Percentiles rank a stretch among this genome's conserved stretches.
phyloP scores from a whole-genome alignment of 75 land plant species.

The Gnetum montanum region DNA sequence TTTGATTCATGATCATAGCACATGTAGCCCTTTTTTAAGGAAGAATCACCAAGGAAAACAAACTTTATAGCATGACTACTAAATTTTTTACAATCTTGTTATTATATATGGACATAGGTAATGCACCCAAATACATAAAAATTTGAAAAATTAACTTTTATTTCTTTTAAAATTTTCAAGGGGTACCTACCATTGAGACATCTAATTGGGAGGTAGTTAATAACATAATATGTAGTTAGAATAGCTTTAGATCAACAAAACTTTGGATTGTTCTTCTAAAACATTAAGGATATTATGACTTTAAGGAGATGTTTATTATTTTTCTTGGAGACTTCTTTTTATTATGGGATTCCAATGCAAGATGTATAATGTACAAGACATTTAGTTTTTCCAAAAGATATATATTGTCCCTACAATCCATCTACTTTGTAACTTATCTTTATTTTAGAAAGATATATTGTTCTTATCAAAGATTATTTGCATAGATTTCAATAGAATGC shows the following conservation, averaged over 20 bases:
- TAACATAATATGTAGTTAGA: not conserved
- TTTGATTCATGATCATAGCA: not conserved
- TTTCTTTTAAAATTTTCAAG: not conserved
- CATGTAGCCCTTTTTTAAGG: conserved; percentile 1
- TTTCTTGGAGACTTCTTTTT: not conserved
- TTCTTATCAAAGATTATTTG: too few relatives aligned
- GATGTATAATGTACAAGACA: not conserved
- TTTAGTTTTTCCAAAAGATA: not conserved
- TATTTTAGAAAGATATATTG: too few relatives aligned
- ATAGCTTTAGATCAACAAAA: not conserved
- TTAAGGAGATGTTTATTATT: not conserved
- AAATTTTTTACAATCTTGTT: not conserved
- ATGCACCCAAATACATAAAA: not conserved
- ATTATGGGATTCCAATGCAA: not conserved
- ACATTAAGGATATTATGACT: not conserved
- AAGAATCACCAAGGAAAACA: not conserved
- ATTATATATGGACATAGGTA: not conserved
- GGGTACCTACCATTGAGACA: not conserved
- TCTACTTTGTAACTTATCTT: too few relatives aligned
- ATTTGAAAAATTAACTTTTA: not conserved
- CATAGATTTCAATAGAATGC: too few relatives aligned
- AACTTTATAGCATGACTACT: not conserved
- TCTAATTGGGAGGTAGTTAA: not conserved
- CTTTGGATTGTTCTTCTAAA: not conserved
- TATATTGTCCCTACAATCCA: not conserved